Percentiles rank a stretch among this genome's conserved stretches.
phyloP scores from a whole-genome alignment of 2,329 filamentous ascomycete genomes.

The Ceratocystis variospora region DNA sequence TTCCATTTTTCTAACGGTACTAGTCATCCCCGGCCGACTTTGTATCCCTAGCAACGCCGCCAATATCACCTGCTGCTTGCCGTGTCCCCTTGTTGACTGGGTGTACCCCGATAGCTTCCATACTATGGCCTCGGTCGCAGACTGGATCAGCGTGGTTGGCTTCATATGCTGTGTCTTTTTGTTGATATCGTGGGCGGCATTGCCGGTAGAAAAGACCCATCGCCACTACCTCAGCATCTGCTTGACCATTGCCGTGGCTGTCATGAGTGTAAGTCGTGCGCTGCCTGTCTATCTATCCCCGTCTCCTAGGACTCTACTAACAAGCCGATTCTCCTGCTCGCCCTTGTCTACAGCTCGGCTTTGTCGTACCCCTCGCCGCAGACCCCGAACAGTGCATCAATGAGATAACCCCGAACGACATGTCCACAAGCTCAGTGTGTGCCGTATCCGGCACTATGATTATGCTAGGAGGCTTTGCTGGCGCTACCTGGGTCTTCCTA shows the following conservation, averaged over 20 bases:
- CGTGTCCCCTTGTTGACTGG: constrained; percentile 79
- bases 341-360: constrained; percentile 50
- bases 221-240: constrained; percentile 89
- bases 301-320: constrained; percentile 13
- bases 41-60: constrained; percentile 32
- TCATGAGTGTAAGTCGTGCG: constrained; percentile 59
- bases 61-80: constrained; percentile 62
- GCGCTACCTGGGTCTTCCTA: constrained; percentile 81
- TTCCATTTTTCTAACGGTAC: not conserved
- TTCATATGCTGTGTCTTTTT: constrained; percentile 61
- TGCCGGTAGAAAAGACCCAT: constrained; percentile 79
- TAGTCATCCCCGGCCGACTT: constrained; percentile 44
- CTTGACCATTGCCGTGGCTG: constrained; percentile 57
- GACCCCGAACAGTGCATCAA: constrained; percentile 75
- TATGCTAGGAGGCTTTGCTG: constrained; percentile 71
- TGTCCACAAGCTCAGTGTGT: constrained; percentile 68
- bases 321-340: not conserved
- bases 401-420: constrained; percentile 82
- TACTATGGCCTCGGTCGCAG: constrained; percentile 50
- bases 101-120: constrained; percentile 47
- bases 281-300: not conserved
- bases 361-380: constrained; percentile 72
- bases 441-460: constrained; percentile 79
- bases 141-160: constrained; percentile 68
- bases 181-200: constrained; percentile 60